Percentiles rank a stretch among this genome's conserved stretches.
Evolutionary conservation across 306 rosid genomes (phyloP).

Genomic region (Canavalia ensiformis): DNA sequence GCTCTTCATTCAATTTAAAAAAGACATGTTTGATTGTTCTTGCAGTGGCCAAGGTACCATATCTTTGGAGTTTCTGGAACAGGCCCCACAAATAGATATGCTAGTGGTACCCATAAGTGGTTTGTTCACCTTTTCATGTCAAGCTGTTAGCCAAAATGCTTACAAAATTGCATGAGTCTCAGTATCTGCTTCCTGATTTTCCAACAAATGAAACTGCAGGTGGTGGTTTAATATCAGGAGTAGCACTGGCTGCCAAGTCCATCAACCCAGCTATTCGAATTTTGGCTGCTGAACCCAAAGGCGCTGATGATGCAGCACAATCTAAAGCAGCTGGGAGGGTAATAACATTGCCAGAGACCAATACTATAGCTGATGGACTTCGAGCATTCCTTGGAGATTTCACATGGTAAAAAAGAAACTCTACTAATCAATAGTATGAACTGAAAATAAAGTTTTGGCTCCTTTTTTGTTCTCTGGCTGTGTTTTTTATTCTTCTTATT

Average conservation of each 20-base stretch:
- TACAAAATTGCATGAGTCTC: constrained; percentile 16
- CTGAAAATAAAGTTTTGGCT: constrained; percentile 21
- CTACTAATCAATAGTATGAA: constrained; percentile 29
- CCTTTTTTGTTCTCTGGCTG: constrained; percentile 20
- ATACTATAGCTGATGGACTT: constrained; percentile 93
- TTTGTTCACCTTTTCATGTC: constrained; percentile 51
- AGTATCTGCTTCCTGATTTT: constrained; percentile 2
- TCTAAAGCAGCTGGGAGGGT: constrained; percentile 90
- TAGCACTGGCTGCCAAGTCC: constrained; percentile 92
- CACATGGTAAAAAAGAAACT: constrained; percentile 70
- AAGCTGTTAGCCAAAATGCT: constrained; percentile 25
- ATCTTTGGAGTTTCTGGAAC: constrained; percentile 85
- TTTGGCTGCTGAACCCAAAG: constrained; percentile 89
- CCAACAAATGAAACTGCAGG: constrained; percentile 62
- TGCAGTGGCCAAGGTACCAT: constrained; percentile 97
- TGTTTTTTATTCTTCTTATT: neutral
- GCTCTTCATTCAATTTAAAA: neutral
- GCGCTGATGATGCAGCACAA: constrained; percentile 89
- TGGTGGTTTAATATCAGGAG: constrained; percentile 91
- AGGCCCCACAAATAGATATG: constrained; percentile 77
- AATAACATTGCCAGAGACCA: constrained; percentile 74
- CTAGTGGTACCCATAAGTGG: constrained; percentile 90
- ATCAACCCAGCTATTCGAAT: constrained; percentile 77
- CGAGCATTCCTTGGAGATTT: constrained; percentile 83
- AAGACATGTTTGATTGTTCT: constrained; percentile 46